These are phyloP conservation scores for Auricularia cornea DNA, from an alignment of 768 basidiomycete species.

Conservation along the genomic window DNA sequence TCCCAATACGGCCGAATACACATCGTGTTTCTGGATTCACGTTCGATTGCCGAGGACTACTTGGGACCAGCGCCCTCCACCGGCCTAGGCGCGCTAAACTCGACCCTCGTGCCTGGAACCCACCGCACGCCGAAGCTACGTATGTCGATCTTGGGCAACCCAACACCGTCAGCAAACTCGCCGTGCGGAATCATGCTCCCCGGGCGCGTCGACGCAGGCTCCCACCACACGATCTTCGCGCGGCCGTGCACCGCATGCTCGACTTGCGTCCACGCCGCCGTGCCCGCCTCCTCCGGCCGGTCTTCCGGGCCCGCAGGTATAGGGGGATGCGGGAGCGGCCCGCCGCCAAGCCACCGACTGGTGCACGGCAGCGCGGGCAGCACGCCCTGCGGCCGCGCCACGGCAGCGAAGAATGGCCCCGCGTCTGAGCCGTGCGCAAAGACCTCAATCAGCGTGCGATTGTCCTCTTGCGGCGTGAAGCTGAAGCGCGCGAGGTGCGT, in stretches of 20 bases:
- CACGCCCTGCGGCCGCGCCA: not conserved
- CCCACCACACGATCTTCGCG: not conserved
- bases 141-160: not conserved
- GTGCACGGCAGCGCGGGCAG: constrained; percentile 4
- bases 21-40: no score
- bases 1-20: no score
- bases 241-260: not conserved
- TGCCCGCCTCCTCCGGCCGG: not conserved
- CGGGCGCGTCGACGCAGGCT: not conserved
- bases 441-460: not conserved
- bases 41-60: no score
- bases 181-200: not conserved
- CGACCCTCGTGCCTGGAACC: not conserved
- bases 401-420: constrained; percentile 6
- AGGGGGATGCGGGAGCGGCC: constrained; percentile 2
- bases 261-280: not conserved
- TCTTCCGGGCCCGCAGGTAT: not conserved
- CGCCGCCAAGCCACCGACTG: not conserved
- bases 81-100: not conserved
- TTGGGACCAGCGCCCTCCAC: not conserved
- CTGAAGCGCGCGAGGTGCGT: constrained; percentile 8
- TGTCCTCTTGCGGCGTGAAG: constrained; percentile 1
- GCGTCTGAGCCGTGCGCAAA: no score
- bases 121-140: not conserved
- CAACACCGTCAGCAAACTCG: not conserved